A percentile compares a stretch with the other conserved stretches of the same genome.
These are phyloP conservation scores for Mycena capillaripes DNA, from an alignment of 768 basidiomycete genomes.

Conservation along the genomic window DNA sequence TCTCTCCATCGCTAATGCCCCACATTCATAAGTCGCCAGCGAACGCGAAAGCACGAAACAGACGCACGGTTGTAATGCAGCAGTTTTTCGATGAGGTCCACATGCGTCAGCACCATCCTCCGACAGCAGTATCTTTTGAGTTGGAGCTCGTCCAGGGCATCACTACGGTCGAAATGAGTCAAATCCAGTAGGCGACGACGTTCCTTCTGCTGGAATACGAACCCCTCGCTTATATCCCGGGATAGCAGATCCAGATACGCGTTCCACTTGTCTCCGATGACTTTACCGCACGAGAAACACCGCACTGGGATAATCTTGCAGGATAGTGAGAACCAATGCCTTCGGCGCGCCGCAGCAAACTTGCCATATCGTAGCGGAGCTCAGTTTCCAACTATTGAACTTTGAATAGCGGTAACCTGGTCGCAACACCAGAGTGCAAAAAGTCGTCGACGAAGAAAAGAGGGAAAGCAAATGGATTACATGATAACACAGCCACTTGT, in stretches of 20 bases:
- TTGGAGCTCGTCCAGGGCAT: slow-evolving; percentile 90
- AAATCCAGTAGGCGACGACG: not conserved
- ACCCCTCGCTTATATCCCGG: slow-evolving; percentile 92
- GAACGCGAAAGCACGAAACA: not conserved
- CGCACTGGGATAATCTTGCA: slow-evolving; percentile 94
- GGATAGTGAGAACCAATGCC: not conserved
- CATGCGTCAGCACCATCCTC: slow-evolving; percentile 97
- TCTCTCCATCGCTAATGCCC: slow-evolving; percentile 37
- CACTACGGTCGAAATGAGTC: slow-evolving; percentile 61
- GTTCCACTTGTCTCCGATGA: slow-evolving; percentile 97
- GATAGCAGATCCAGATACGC: slow-evolving; percentile 87
- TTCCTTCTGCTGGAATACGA: slow-evolving; percentile 44
- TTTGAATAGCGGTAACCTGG: not conserved
- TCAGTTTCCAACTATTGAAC: not conserved
- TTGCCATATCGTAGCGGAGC: slow-evolving; percentile 19
- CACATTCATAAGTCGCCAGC: not conserved
- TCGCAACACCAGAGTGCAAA: not conserved
- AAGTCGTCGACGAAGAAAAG: not conserved
- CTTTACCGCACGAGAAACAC: slow-evolving; percentile 97
- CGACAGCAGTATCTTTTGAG: slow-evolving; percentile 96
- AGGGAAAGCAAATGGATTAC: not conserved
- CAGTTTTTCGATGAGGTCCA: slow-evolving; percentile 97
- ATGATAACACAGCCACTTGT: not conserved
- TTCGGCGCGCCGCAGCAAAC: not conserved
- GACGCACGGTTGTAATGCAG: slow-evolving; percentile 94